These are phyloP conservation scores for Fusarium virguliforme DNA, from an alignment of 2,329 filamentous ascomycete genomes.

Conservation along the genomic window DNA sequence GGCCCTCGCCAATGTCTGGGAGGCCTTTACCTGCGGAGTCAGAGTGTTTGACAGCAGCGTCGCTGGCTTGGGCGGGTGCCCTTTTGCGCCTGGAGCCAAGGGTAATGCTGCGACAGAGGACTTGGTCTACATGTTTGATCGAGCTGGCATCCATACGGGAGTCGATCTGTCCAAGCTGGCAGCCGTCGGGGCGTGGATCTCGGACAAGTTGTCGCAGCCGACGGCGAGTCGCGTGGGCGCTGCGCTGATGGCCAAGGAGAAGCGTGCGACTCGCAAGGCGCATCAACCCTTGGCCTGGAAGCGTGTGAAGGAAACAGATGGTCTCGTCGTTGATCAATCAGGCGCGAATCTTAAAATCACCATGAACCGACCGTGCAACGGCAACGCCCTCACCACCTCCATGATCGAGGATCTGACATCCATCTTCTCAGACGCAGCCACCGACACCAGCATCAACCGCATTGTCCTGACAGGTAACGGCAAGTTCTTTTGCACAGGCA, in stretches of 20 bases:
- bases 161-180: conserved; percentile 68
- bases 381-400: conserved; percentile 2
- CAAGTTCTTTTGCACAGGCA: conserved; percentile 7
- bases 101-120: not conserved
- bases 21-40: not conserved
- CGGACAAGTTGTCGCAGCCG: conserved; percentile 62
- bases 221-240: conserved; percentile 66
- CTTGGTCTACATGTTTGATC: conserved; percentile 12
- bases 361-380: conserved; percentile 3
- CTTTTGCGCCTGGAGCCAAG: conserved; percentile 3
- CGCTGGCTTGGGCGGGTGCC: not conserved
- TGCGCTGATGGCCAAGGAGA: conserved; percentile 51
- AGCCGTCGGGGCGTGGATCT: conserved; percentile 73
- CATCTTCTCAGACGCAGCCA: conserved; percentile 4
- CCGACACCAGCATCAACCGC: not conserved
- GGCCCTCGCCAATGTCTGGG: conserved; percentile 8
- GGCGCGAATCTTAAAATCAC: conserved; percentile 5
- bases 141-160: conserved; percentile 53
- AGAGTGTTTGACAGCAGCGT: conserved; percentile 8
- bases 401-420: not conserved
- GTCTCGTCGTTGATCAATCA: not conserved
- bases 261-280: not conserved
- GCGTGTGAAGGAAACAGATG: not conserved
- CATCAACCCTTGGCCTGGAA: not conserved
- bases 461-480: not conserved